Conservation (phyloP, 768 basidiomycete genomes). For the Suillus spraguei region DNA sequence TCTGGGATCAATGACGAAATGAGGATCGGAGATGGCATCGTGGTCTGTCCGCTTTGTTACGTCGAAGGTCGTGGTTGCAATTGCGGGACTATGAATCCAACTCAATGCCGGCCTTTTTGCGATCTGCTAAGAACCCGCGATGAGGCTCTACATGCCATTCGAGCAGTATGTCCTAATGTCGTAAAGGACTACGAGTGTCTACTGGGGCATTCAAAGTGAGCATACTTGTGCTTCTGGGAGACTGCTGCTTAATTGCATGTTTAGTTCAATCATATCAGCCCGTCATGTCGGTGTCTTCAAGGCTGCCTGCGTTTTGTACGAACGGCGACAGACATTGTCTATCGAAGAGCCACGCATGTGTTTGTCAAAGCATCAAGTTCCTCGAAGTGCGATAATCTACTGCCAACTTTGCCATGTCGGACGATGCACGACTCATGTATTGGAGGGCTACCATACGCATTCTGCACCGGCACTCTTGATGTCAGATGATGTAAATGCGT, state of each 20-base stretch:
- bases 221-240: conserved; percentile 5
- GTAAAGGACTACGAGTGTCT: conserved; percentile 16
- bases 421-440: conserved; percentile 40
- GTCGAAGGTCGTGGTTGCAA: conserved; percentile 75
- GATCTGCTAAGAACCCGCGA: conserved; percentile 48
- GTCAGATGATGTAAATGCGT: conserved; percentile 25
- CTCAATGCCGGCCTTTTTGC: conserved; percentile 55
- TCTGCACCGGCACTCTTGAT: conserved; percentile 38
- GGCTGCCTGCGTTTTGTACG: conserved; percentile 32
- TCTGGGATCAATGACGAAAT: conserved; percentile 18
- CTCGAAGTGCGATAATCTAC: conserved; percentile 25
- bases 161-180: conserved; percentile 17
- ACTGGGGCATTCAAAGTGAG: conserved; percentile 26
- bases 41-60: conserved; percentile 73
- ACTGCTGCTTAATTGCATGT: conserved; percentile 13
- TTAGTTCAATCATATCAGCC: conserved; percentile 28
- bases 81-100: conserved; percentile 62
- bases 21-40: conserved; percentile 44
- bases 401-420: conserved; percentile 41
- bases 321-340: conserved; percentile 24
- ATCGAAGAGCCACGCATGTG: conserved; percentile 14
- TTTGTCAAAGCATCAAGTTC: conserved; percentile 17
- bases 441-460: conserved; percentile 36
- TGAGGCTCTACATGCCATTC: conserved; percentile 35
- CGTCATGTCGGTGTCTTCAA: conserved; percentile 32